These are phyloP conservation scores for Heritiera fomes DNA, from an alignment of 345 rosid genomes.

Conservation along the genomic window DNA sequence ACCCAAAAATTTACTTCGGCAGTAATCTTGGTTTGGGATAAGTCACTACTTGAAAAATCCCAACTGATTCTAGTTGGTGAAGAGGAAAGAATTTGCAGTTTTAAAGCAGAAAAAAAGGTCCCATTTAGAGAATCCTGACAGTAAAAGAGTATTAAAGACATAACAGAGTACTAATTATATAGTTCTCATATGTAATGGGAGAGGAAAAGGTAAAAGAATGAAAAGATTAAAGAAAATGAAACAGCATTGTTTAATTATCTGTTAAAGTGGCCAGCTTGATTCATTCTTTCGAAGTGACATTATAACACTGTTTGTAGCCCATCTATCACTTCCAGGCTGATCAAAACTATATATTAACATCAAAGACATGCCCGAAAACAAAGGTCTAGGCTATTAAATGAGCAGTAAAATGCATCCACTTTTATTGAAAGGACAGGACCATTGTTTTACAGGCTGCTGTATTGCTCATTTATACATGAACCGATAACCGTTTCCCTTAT, in stretches of 20 bases:
- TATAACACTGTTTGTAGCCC: not conserved
- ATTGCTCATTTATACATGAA: conserved; percentile 26
- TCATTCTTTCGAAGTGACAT: conserved; percentile 5
- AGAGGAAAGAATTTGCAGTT: not conserved
- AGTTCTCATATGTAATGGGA: not conserved
- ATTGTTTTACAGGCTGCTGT: conserved; percentile 16
- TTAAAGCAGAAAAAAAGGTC: not conserved
- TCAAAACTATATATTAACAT: not conserved
- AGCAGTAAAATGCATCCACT: conserved; percentile 14
- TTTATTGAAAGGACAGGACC: conserved; percentile 16
- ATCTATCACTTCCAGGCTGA: conserved; percentile 5
- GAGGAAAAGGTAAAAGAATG: not conserved
- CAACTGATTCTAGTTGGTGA: not conserved
- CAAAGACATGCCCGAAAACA: conserved; percentile 7
- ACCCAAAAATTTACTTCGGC: too few relatives aligned
- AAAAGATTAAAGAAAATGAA: not conserved
- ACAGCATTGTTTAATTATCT: not conserved
- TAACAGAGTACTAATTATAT: not conserved
- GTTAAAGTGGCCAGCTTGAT: not conserved
- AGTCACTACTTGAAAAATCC: not conserved
- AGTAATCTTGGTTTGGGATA: too few relatives aligned
- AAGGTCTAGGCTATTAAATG: not conserved
- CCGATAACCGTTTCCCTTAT: conserved; percentile 26
- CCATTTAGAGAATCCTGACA: conserved; percentile 8
- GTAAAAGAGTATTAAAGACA: not conserved